These are phyloP conservation scores for Didymellaceae sp. DNA, from an alignment of 2,329 filamentous ascomycete species.

Conservation along the genomic window DNA sequence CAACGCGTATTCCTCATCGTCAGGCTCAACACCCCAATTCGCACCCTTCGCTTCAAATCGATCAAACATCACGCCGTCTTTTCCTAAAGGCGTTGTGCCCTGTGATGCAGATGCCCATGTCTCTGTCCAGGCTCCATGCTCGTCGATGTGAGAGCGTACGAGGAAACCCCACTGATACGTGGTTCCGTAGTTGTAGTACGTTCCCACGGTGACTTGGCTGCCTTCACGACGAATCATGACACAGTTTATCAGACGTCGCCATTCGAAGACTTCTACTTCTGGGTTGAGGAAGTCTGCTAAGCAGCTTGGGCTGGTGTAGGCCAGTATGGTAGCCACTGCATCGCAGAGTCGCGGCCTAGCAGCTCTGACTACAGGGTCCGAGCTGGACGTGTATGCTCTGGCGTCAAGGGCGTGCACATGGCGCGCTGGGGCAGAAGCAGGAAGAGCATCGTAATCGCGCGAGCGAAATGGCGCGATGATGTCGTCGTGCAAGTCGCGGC, in stretches of 20 bases:
- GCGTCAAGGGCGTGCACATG: slow-evolving; percentile 22
- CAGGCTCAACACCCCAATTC: slow-evolving; percentile 5
- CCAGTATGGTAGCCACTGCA: slow-evolving; percentile 22
- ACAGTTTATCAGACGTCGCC: slow-evolving; percentile 19
- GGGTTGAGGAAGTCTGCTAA: slow-evolving; percentile 24
- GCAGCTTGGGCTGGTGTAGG: slow-evolving; percentile 15
- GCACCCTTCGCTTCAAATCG: slow-evolving; percentile 5
- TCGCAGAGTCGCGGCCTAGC: slow-evolving; percentile 24
- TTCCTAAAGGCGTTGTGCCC: slow-evolving; percentile 13
- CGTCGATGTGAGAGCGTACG: slow-evolving; percentile 19
- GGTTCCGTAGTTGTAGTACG: slow-evolving; percentile 23
- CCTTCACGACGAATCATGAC: slow-evolving; percentile 23
- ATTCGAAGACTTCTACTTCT: slow-evolving; percentile 23
- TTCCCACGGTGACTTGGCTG: slow-evolving; percentile 20
- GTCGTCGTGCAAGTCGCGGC: slow-evolving; percentile 20
- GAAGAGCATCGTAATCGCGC: neutral
- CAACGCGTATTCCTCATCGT: slow-evolving; percentile 18
- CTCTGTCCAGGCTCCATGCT: slow-evolving; percentile 19
- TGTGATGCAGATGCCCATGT: slow-evolving; percentile 15
- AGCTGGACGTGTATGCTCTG: slow-evolving; percentile 7
- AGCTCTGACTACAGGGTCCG: slow-evolving; percentile 12
- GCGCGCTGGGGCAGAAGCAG: neutral
- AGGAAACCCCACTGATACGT: slow-evolving; percentile 19
- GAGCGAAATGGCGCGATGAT: slow-evolving; percentile 16
- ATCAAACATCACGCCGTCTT: slow-evolving; percentile 18